Evolutionary conservation across 352 stramenopile genomes (phyloP).

Genomic region (Pythium dissimile): DNA sequence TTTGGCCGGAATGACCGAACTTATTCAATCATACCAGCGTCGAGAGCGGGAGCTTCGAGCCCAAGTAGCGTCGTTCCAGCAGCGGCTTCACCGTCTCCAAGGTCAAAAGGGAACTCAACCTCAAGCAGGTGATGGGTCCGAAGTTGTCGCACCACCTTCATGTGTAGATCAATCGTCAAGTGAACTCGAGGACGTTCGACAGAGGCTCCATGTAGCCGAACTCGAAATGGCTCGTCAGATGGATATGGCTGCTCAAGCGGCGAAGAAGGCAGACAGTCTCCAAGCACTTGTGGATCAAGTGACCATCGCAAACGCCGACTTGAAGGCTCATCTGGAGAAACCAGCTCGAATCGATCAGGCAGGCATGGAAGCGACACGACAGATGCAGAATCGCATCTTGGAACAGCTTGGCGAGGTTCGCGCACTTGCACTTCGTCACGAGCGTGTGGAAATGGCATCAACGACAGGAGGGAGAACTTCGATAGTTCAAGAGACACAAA

Average conservation of each 20-base stretch:
- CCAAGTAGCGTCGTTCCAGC: constrained; percentile 26
- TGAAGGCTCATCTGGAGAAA: neutral
- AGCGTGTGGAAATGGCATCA: neutral
- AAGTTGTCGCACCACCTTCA: neutral
- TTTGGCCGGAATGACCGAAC: constrained; percentile 20
- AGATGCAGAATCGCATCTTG: constrained; percentile 19
- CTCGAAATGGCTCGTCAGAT: neutral
- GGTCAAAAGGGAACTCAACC: neutral
- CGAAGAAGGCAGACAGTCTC: neutral
- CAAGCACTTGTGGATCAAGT: neutral
- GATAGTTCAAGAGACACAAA: neutral
- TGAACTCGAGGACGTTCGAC: constrained; percentile 2
- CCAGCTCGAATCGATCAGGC: neutral
- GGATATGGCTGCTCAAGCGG: neutral
- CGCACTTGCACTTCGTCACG: neutral
- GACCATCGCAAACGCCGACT: neutral
- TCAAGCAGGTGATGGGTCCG: constrained; percentile 2
- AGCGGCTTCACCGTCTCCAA: constrained; percentile 11
- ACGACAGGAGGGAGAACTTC: constrained; percentile 1
- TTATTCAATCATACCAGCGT: constrained; percentile 39
- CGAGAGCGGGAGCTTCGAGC: constrained; percentile 36
- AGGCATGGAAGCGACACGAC: constrained; percentile 9
- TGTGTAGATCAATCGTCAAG: neutral
- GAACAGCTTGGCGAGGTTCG: constrained; percentile 18
- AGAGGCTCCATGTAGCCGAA: constrained; percentile 11